phyloP scores from a whole-genome alignment of 352 stramenopile species.

The Phytophthora pisi region DNA sequence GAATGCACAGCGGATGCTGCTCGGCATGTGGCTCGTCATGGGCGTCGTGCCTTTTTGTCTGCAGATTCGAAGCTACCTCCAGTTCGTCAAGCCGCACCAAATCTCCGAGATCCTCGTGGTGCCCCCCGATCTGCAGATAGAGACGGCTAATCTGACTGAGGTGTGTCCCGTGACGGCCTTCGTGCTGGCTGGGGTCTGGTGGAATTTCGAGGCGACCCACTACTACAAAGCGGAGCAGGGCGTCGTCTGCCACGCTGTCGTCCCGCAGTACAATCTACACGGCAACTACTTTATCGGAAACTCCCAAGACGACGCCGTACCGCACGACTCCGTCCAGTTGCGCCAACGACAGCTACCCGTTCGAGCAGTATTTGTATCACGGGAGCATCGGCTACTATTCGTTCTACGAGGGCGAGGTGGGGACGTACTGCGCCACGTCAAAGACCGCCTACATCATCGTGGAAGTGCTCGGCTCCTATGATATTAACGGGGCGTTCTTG shows the following conservation, averaged over 20 bases:
- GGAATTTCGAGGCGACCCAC: constrained; percentile 26
- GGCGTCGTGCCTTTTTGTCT: constrained; percentile 21
- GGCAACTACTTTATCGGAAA: constrained; percentile 29
- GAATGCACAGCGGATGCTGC: constrained; percentile 8
- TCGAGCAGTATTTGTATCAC: constrained; percentile 37
- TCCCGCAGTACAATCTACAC: constrained; percentile 35
- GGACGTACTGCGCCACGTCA: constrained; percentile 25
- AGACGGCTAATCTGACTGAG: constrained; percentile 12
- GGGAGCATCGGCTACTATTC: constrained; percentile 34
- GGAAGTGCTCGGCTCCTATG: constrained; percentile 13
- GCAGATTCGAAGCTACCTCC: constrained; percentile 27
- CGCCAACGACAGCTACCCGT: constrained; percentile 18
- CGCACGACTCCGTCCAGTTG: constrained; percentile 12
- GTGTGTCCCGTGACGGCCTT: constrained; percentile 4
- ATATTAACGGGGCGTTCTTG: constrained; percentile 21
- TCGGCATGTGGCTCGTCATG: constrained; percentile 18
- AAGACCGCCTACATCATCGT: constrained; percentile 17
- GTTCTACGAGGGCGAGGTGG: constrained; percentile 21
- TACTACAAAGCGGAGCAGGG: constrained; percentile 16
- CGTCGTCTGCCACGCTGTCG: constrained; percentile 25
- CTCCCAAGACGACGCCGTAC: neutral
- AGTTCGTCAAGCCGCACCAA: constrained; percentile 27
- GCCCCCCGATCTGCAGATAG: neutral
- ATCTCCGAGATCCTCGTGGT: constrained; percentile 18
- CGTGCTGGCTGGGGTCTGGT: constrained; percentile 24